phyloP scores from a whole-genome alignment of 139 green algal species.

The Chloropicon primus region DNA sequence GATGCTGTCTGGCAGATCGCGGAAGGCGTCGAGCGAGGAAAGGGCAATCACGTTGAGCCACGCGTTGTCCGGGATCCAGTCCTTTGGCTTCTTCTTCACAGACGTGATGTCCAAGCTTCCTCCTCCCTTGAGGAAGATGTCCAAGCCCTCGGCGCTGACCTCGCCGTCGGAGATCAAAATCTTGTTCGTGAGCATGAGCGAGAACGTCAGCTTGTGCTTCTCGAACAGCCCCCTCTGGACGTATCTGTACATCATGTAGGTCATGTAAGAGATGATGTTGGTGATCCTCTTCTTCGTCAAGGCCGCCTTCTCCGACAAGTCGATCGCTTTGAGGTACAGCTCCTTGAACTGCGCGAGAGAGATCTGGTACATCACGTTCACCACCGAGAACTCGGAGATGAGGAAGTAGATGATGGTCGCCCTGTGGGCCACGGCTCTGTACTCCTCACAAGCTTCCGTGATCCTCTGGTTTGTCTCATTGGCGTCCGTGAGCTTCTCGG shows the following conservation, averaged over 20 bases:
- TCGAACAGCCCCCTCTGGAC: slow-evolving; percentile 89
- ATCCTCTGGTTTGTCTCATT: slow-evolving; percentile 85
- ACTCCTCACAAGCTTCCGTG: slow-evolving; percentile 89
- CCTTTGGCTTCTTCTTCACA: slow-evolving; percentile 65
- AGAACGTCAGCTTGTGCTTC: slow-evolving; percentile 88
- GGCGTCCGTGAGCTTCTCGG: slow-evolving; percentile 70
- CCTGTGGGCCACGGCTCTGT: slow-evolving; percentile 71
- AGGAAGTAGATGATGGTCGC: slow-evolving; percentile 89
- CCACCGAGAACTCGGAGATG: slow-evolving; percentile 74
- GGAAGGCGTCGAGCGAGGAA: slow-evolving; percentile 33
- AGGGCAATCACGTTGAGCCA: slow-evolving; percentile 78
- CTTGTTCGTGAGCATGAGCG: slow-evolving; percentile 81
- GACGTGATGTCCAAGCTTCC: slow-evolving; percentile 64
- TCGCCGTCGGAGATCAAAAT: slow-evolving; percentile 49
- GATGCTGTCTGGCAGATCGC: slow-evolving; percentile 51
- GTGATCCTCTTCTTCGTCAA: slow-evolving; percentile 80
- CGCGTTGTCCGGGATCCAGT: slow-evolving; percentile 69
- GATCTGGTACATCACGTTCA: slow-evolving; percentile 96
- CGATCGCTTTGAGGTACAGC: slow-evolving; percentile 66
- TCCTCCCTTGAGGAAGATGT: slow-evolving; percentile 79
- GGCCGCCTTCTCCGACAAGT: slow-evolving; percentile 59
- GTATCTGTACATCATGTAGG: slow-evolving; percentile 82
- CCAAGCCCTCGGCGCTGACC: slow-evolving; percentile 39
- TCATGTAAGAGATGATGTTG: slow-evolving; percentile 90
- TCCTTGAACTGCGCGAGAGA: slow-evolving; percentile 62